A percentile compares a stretch with the other conserved stretches of the same genome.
These are phyloP conservation scores for Raddia distichophylla DNA, from an alignment of 176 grass and related monocot species.

Conservation along the genomic window DNA sequence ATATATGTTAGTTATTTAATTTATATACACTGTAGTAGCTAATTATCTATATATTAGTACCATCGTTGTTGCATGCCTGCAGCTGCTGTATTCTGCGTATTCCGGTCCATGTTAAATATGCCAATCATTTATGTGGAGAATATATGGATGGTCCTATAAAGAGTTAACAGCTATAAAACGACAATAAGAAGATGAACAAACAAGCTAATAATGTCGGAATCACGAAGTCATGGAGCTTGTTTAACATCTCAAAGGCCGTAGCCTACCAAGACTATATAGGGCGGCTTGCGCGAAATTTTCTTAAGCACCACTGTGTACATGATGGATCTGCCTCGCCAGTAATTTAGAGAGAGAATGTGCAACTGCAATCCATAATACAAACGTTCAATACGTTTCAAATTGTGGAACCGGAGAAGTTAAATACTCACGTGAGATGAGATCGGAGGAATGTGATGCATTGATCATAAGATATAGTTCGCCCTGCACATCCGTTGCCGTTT, in stretches of 20 bases:
- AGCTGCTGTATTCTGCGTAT: background rate
- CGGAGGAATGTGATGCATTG: background rate
- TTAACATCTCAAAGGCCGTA: background rate
- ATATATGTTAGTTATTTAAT: slow-evolving; percentile 15
- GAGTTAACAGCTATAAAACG: background rate
- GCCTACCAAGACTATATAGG: background rate
- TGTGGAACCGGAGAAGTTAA: too few relatives aligned
- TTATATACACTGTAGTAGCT: background rate
- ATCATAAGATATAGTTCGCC: background rate
- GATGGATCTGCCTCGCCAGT: background rate
- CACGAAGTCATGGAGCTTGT: background rate
- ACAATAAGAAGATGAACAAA: background rate
- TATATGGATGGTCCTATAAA: background rate
- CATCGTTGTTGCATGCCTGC: background rate
- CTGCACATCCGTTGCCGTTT: slow-evolving; percentile 7
- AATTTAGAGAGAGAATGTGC: background rate
- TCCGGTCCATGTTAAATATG: background rate
- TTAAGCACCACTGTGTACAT: background rate
- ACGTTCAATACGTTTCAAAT: background rate
- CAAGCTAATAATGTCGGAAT: background rate
- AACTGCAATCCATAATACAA: background rate
- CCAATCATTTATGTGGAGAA: background rate
- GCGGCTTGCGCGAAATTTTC: background rate
- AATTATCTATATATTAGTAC: background rate
- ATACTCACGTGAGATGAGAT: background rate